phyloP scores from a whole-genome alignment of 331 rosid genomes.

The Acacia concinna region DNA sequence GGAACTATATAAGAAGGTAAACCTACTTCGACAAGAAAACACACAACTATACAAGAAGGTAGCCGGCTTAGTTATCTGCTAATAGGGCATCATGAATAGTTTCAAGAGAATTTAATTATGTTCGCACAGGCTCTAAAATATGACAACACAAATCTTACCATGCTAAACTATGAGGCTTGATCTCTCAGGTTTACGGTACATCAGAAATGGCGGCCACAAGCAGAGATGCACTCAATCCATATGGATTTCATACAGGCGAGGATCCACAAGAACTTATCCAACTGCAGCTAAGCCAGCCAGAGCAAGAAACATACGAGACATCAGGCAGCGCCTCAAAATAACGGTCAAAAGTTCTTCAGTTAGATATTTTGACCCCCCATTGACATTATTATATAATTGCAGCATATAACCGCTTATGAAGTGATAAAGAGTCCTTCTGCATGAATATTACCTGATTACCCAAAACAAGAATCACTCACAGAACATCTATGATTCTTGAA shows the following conservation, averaged over 20 bases:
- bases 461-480: slow-evolving; percentile 24
- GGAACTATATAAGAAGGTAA: slow-evolving; percentile 64
- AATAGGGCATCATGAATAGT: slow-evolving; percentile 11
- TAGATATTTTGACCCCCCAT: slow-evolving; percentile 6
- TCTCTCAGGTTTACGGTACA: slow-evolving; percentile 58
- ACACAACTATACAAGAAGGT: slow-evolving; percentile 47
- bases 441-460: slow-evolving; percentile 9
- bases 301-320: slow-evolving; percentile 42
- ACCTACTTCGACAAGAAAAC: slow-evolving; percentile 45
- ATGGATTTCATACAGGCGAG: slow-evolving; percentile 29
- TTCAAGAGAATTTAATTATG: slow-evolving; percentile 15
- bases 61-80: slow-evolving; percentile 14
- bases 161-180: slow-evolving; percentile 29
- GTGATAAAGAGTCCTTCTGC: slow-evolving; percentile 11
- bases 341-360: slow-evolving; percentile 24
- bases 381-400: slow-evolving; percentile 27
- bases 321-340: slow-evolving; percentile 40
- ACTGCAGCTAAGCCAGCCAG: slow-evolving; percentile 57
- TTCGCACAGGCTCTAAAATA: slow-evolving; percentile 25
- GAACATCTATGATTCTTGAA: slow-evolving; percentile 22
- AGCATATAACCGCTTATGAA: slow-evolving; percentile 24
- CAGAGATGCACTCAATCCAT: slow-evolving; percentile 46
- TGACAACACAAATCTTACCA: slow-evolving; percentile 18
- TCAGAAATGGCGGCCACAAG: slow-evolving; percentile 32
- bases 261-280: slow-evolving; percentile 42